A percentile compares a stretch with the other conserved stretches of the same genome.
These are phyloP conservation scores for Asterochloris erici DNA, from an alignment of 139 green algal genomes.

Conservation along the genomic window DNA sequence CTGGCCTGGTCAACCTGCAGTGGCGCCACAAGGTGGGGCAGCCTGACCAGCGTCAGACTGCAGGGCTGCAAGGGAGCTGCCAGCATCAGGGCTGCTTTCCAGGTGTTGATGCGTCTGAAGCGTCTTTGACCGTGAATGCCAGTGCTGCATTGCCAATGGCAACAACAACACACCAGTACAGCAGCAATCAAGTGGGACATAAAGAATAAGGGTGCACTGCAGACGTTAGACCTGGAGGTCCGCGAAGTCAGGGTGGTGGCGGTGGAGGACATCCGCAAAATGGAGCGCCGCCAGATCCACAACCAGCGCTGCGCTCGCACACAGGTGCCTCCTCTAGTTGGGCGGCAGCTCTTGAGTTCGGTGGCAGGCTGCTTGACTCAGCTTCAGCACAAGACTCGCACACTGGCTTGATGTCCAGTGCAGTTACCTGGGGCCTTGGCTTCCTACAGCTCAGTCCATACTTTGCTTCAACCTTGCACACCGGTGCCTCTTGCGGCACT, in stretches of 20 bases:
- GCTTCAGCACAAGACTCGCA: no score
- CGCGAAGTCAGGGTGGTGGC: constrained; percentile 10
- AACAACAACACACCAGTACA: neutral
- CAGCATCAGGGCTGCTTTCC: neutral
- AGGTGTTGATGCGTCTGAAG: no score
- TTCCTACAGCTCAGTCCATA: no score
- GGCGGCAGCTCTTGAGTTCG: no score
- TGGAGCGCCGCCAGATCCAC: constrained; percentile 10
- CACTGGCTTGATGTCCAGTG: no score
- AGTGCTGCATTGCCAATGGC: neutral
- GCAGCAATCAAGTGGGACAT: no score
- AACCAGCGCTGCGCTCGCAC: neutral
- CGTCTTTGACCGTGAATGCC: no score
- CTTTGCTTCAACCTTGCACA: no score
- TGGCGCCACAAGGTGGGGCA: constrained; percentile 9
- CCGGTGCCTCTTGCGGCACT: no score
- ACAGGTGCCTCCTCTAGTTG: neutral
- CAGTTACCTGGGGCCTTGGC: no score
- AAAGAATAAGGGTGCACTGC: neutral
- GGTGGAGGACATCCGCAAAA: constrained; percentile 10
- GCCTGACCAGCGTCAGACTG: neutral
- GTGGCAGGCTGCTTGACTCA: no score
- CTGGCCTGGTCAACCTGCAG: constrained; percentile 15
- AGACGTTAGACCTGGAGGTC: constrained; percentile 7
- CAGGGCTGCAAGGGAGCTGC: neutral